Evolutionary conservation across 177 flowering plant species (phyloP).

Genomic region (Tripterygium wilfordii): DNA sequence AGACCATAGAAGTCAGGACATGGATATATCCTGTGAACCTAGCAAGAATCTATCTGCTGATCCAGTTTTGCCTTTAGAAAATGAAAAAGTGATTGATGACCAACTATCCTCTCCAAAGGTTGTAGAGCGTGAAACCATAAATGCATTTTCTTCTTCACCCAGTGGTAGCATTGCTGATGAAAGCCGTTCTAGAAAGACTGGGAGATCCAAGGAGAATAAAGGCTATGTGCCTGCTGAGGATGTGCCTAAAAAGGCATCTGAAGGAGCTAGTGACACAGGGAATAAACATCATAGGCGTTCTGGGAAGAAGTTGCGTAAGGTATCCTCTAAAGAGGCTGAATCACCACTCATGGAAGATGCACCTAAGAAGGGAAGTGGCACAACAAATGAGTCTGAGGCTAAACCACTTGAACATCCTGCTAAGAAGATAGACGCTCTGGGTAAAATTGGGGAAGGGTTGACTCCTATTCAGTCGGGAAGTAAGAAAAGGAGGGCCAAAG

Average conservation of each 20-base stretch:
- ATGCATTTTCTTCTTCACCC: conserved; percentile 24
- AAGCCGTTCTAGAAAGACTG: conserved; percentile 24
- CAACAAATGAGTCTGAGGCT: conserved; percentile 21
- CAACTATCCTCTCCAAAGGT: conserved; percentile 23
- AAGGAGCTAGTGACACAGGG: conserved; percentile 37
- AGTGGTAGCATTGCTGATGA: conserved; percentile 20
- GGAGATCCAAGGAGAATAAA: conserved; percentile 20
- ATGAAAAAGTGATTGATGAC: conserved; percentile 18
- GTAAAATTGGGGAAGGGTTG: conserved; percentile 21
- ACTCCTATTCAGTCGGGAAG: conserved; percentile 25
- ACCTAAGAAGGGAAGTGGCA: conserved; percentile 18
- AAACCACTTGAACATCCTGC: conserved; percentile 25
- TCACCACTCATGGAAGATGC: conserved; percentile 7
- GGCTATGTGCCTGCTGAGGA: conserved; percentile 13
- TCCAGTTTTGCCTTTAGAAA: conserved; percentile 20
- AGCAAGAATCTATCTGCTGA: conserved; percentile 22
- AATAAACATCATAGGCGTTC: conserved; percentile 17
- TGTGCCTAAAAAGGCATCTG: conserved; percentile 27
- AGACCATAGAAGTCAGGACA: conserved; percentile 13
- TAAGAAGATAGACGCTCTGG: conserved; percentile 32
- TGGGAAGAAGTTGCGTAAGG: conserved; percentile 18
- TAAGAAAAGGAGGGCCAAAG: conserved; percentile 25
- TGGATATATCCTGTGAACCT: conserved; percentile 18
- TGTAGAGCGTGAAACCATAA: conserved; percentile 18
- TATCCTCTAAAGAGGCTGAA: conserved; percentile 15